These are phyloP conservation scores for Trichoderma aggressivum DNA, from an alignment of 2,329 filamentous ascomycete species.

Conservation along the genomic window DNA sequence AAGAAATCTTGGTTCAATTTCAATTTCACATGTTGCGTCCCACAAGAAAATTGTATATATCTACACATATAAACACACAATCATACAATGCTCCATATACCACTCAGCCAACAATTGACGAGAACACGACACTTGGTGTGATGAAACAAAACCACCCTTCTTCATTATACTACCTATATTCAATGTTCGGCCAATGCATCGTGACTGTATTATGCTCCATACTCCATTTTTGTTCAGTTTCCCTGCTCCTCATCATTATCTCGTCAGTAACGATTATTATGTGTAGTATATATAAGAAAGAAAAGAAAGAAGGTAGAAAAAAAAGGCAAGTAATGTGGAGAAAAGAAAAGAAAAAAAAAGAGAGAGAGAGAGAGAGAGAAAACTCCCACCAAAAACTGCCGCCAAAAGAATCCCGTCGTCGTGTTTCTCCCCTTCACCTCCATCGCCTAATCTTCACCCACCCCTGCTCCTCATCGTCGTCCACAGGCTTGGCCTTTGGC, in stretches of 20 bases:
- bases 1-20: not conserved
- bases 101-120: not conserved
- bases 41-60: not conserved
- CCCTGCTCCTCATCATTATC: conserved; percentile 2
- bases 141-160: not conserved
- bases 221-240: not conserved
- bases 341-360: not conserved
- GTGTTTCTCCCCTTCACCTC: not conserved
- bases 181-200: not conserved
- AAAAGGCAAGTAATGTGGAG: not conserved
- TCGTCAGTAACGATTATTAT: not conserved
- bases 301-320: not conserved
- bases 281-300: not conserved
- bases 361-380: not conserved
- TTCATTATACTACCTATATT: not conserved
- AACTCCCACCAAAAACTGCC: not conserved
- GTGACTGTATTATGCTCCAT: not conserved
- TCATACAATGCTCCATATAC: not conserved
- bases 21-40: not conserved
- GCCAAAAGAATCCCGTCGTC: not conserved
- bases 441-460: conserved; percentile 27
- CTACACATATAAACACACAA: not conserved
- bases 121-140: not conserved
- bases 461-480: conserved; percentile 24
- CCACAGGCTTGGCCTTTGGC: conserved; percentile 33